These are phyloP conservation scores for Suhomyces chickasaworum DNA, from an alignment of 1,139 yeast genomes.

Conservation along the genomic window DNA sequence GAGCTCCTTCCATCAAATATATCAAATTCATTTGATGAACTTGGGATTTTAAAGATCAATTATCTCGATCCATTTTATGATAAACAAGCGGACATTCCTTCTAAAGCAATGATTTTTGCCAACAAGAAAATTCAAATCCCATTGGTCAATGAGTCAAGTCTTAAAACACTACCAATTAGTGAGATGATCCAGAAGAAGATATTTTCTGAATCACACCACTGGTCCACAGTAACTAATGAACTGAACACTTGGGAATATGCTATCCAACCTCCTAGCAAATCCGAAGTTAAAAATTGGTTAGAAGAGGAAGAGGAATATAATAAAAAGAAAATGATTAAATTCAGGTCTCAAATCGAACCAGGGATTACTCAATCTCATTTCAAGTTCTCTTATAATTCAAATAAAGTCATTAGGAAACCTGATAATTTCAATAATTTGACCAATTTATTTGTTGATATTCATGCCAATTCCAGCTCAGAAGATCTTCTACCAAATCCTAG, in stretches of 20 bases:
- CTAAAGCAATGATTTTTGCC: conserved; percentile 62
- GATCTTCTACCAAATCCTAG: conserved; percentile 66
- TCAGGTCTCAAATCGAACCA: conserved; percentile 54
- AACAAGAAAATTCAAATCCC: conserved; percentile 60
- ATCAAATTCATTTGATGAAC: conserved; percentile 39
- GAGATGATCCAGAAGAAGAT: conserved; percentile 11
- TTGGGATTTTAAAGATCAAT: conserved; percentile 52
- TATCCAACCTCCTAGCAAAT: conserved; percentile 34
- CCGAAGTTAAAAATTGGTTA: conserved; percentile 25
- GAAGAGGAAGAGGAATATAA: conserved; percentile 19
- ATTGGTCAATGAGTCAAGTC: conserved; percentile 18
- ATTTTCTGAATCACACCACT: not conserved
- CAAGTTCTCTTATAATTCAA: conserved; percentile 36
- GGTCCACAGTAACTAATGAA: not conserved
- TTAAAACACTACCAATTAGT: conserved; percentile 20
- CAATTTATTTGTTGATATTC: conserved; percentile 65
- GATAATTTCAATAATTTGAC: conserved; percentile 53
- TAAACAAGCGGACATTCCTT: conserved; percentile 51
- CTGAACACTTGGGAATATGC: conserved; percentile 32
- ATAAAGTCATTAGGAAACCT: conserved; percentile 41
- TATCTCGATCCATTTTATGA: conserved; percentile 69
- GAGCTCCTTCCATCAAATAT: conserved; percentile 26
- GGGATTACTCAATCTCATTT: conserved; percentile 42
- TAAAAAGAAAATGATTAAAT: conserved; percentile 20
- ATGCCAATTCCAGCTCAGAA: conserved; percentile 51